Conservation (phyloP, 257 asterid species). For the Solanum okadae region DNA sequence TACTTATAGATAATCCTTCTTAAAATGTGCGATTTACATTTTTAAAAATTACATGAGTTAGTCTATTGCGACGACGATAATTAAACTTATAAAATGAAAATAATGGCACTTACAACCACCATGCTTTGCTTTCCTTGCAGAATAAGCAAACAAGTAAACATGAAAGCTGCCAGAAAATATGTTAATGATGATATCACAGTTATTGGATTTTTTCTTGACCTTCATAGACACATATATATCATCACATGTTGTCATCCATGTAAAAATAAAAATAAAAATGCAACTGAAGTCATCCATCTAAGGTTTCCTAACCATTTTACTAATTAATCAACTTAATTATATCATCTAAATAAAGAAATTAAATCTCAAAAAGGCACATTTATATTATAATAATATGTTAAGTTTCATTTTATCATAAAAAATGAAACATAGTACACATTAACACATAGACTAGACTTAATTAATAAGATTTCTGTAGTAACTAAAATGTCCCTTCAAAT, state of each 20-base stretch:
- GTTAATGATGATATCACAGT: conserved; percentile 12
- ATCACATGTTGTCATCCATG: neutral
- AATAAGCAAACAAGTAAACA: conserved; percentile 2
- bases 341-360: neutral
- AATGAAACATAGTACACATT: neutral
- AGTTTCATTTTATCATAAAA: neutral
- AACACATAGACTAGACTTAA: neutral
- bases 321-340: neutral
- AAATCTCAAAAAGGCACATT: neutral
- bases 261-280: neutral
- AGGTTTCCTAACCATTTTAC: neutral
- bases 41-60: neutral
- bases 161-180: conserved; percentile 21
- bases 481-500: neutral
- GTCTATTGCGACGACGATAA: too few species aligned
- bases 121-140: neutral
- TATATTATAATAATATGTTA: neutral
- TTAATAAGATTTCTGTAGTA: neutral
- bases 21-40: neutral
- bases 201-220: neutral
- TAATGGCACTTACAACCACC: neutral
- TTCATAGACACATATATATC: neutral
- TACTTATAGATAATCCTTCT: neutral
- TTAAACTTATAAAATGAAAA: neutral
- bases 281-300: neutral